Base-by-base conservation (phyloP, 129 eudicot species). In the Artemisia annua region DNA sequence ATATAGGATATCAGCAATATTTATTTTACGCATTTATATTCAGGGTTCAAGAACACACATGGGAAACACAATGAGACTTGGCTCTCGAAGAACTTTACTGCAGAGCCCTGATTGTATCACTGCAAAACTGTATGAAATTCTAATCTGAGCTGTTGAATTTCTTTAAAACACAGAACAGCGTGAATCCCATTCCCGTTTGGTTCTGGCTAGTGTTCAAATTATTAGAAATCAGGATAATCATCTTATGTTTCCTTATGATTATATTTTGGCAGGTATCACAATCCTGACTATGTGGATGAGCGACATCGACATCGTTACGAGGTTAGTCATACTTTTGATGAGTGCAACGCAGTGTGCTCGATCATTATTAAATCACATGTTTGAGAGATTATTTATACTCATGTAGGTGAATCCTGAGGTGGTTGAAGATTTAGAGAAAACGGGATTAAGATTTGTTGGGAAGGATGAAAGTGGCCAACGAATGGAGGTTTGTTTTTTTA, bases 1-100 rank as follows among this genome's bases (percentile, higher is more conserved):
- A 39, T 70, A 35, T 61, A 43, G 22, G 12, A 67, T 67, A 46
- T 20, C 13, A 55, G 19, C 32, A 2, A 30, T 16, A 12, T 60
- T 9, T 48, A 39, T 39, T 22, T 28, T 53, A 24, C 49, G 48
- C 53, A 22, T 62, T 57, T 51, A 76, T 24, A 52, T 80, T 48
- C 68, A 83, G 91, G 88, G 94, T 73, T 92, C 98, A 71, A 87
- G 85, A 85, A 92, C 97, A 69, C 96, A 92, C 67, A 92, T 92
- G 97, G 97, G 97, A 75, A 87, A 86, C 81, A 92, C 98, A 19
- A 92, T 92, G 98, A 85, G 98, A 62, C 96, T 92, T 54, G 98
- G 98, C 19, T 79, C 91, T 82, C 80, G 98, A 81, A 85, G 90
- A 88, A 92, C 98, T 35, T 75, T 83, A 73, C 78, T 89, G 20